Evolutionary conservation across 805 yeast species (phyloP).

Genomic region (Wickerhamiella musiphila): DNA sequence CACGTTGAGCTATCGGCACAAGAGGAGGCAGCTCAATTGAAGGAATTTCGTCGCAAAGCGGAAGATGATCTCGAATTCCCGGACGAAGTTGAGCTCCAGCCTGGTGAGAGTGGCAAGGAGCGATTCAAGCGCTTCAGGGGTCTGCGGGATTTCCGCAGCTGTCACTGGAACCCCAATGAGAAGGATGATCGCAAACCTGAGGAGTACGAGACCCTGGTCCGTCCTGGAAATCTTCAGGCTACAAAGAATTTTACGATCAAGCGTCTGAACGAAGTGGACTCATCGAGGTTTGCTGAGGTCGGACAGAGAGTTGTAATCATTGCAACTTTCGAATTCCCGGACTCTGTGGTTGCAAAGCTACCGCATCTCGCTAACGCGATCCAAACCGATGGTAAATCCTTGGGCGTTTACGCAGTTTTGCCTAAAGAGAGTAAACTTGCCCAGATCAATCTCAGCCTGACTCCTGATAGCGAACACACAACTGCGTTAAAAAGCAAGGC

Average conservation of each 20-base stretch:
- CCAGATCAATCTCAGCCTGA: constrained; percentile 63
- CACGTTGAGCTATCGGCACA: constrained; percentile 55
- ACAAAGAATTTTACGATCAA: constrained; percentile 54
- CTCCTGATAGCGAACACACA: constrained; percentile 80
- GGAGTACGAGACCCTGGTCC: constrained; percentile 58
- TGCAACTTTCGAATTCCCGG: constrained; percentile 20
- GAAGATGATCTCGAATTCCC: constrained; percentile 86
- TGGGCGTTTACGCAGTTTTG: constrained; percentile 52
- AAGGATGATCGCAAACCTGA: constrained; percentile 56
- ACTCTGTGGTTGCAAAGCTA: not conserved
- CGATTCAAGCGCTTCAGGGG: constrained; percentile 72
- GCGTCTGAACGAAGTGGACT: no score
- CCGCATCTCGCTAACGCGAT: not conserved
- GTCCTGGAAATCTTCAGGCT: constrained; percentile 61
- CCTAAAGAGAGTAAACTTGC: constrained; percentile 78
- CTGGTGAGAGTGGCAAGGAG: constrained; percentile 59
- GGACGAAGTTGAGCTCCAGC: constrained; percentile 79
- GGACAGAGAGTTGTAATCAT: constrained; percentile 50
- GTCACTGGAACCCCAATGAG: constrained; percentile 82
- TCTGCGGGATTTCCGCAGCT: constrained; percentile 58
- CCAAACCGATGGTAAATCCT: constrained; percentile 16
- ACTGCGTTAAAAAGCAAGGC: constrained; percentile 76
- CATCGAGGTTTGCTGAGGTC: constrained; percentile 24
- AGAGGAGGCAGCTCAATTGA: constrained; percentile 66
- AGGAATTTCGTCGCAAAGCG: constrained; percentile 47